Base-by-base conservation (phyloP, 192 early-diverging fungal species). In the Rhizophagus clarus region DNA sequence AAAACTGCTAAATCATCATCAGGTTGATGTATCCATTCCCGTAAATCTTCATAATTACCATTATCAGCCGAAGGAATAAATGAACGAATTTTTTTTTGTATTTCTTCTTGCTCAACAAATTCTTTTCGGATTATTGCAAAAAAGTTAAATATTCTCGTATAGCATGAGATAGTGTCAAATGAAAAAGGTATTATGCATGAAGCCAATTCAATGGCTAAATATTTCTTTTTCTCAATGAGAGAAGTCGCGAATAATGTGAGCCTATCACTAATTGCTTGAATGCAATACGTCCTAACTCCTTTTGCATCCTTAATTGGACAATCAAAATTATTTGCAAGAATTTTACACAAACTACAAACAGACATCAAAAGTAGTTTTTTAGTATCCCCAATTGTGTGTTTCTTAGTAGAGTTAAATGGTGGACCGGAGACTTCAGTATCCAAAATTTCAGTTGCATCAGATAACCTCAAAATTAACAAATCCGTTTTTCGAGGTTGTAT, bases 181-280 rank as follows among this genome's bases (percentile, higher is more conserved):
- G 70, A 72, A 72, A 76, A 76, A 14, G 75, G 75, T 56, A 78
- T 67, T 78, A 78, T 67, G 20, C 64, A 70, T n/a, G 77, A 77
- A 14, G 76, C 76, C 14, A 77, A 77, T 64, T 37, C 76, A 24
- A 77, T 34, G 34, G 63, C 77, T 34, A 79, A 79, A 72, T 79
- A 79, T 34, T 79, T 72, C 40, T 72, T 79, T 72, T 72, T 69
- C 1, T 56, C 67, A 31, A 37, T 60, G 14, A 79, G 63, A 10
- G 67, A 79, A 61, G 31, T 40, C 45, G 77, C 22, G 71, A 79
- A 79, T 61, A 79, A 60, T 14, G 77, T 79, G 49, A 79, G 31
- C 15, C 63, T 51, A 56, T 78, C 20, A 28, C 77, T 40, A 34
- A 79, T 79, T 28, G 60, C 22, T 61, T 79, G 67, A 72, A 79